Evolutionary conservation across 768 basidiomycete genomes (phyloP).

Genomic region (Strobilomyces confusus): DNA sequence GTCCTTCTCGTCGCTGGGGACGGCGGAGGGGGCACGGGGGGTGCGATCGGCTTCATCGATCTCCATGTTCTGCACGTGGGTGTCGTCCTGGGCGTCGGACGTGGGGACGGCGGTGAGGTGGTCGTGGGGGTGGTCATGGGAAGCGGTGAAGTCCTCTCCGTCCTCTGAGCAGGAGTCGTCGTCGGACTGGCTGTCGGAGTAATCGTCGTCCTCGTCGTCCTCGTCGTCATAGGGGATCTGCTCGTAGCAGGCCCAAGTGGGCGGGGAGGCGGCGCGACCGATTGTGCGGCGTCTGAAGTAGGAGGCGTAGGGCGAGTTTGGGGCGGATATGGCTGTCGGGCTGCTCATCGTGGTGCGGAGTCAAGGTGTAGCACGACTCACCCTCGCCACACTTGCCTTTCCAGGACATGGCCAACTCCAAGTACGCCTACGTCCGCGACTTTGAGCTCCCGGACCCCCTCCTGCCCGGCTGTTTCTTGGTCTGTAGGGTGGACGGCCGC

Average conservation of each 20-base stretch:
- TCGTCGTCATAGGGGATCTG: constrained; percentile 72
- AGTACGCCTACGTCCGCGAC: constrained; percentile 83
- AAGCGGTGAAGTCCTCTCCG: constrained; percentile 54
- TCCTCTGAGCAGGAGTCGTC: constrained; percentile 69
- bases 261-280: constrained; percentile 77
- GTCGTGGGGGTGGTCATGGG: constrained; percentile 29
- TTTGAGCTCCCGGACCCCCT: constrained; percentile 89
- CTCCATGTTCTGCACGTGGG: constrained; percentile 51
- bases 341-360: constrained; percentile 17
- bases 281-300: constrained; percentile 64
- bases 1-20: constrained; percentile 33
- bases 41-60: constrained; percentile 38
- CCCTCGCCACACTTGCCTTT: constrained; percentile 13
- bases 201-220: constrained; percentile 37
- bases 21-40: not conserved
- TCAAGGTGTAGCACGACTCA: constrained; percentile 13
- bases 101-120: constrained; percentile 19
- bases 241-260: constrained; percentile 89
- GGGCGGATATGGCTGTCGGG: constrained; percentile 20
- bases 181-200: constrained; percentile 54
- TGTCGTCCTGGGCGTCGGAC: constrained; percentile 38
- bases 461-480: constrained; percentile 77
- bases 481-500: constrained; percentile 89
- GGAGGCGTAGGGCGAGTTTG: constrained; percentile 25
- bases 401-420: constrained; percentile 81